Evolutionary conservation across 805 yeast genomes (phyloP), one percentile per base, ranked within the genome.

Genomic region (Saccharomyces paradoxus): DNA sequence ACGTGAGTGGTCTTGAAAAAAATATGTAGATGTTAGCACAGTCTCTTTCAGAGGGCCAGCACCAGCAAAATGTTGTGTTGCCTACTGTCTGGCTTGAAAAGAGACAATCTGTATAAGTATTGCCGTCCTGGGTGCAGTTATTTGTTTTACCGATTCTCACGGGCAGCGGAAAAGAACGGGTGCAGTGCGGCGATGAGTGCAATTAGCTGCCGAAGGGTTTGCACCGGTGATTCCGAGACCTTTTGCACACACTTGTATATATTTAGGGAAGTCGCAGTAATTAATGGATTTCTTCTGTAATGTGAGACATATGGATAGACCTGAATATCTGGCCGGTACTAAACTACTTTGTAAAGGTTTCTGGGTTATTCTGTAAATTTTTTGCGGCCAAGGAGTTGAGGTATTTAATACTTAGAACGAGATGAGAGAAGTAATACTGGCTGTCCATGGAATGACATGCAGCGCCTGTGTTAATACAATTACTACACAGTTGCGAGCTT

Each of bases 381-480:
- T 32, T 17, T 37, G 22, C 22, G 44, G 44, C 22, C 12, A 37
- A 37, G 44, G 24, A 37, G 44, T 37, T 37, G 44, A 37, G 44
- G 44, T 37, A 17, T 37, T 37, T 7, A 24, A 8, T 4, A 17
- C 29, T 21, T 21, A 21, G 5, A 24, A 17, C 37, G 46, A 28
- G 49, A 56, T 57, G 60, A 55, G 60, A 48, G 55, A 58, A 26
- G 58, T 53, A n/a, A 48, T 53, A n/a, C 51, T 60, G 24, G 54
- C 48, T n/a, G 68, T 76, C 9, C 58, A 72, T 13, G 98, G 98
- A 4, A 92, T 92, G 98, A 90, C 97, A 7, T 92, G 98, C 65
- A 85, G 95, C 2, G 81, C 96, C 1, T 92, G 98, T 66, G 79
- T 86, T 0, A 76, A 84, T 1, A 74, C 95, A 0, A 80, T 92